Evolutionary conservation across 257 asterid species (phyloP).

Genomic region (Voacanga thouarsii): DNA sequence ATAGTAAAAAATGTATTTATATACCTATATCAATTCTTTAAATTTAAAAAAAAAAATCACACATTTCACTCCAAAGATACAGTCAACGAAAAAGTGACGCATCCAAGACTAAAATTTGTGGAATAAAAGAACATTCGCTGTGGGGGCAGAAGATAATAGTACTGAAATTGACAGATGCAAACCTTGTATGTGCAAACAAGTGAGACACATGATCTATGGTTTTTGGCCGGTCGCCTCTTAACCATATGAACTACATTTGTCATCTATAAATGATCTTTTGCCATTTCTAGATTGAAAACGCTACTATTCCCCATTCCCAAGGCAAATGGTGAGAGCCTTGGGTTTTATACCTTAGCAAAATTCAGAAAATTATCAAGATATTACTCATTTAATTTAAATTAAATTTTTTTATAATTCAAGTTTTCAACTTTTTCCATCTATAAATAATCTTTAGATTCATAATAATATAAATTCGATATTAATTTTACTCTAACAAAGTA

Average conservation of each 20-base stretch:
- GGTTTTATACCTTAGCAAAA: neutral
- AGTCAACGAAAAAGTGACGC: neutral
- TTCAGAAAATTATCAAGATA: neutral
- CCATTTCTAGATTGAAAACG: neutral
- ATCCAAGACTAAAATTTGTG: neutral
- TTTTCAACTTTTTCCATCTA: too few species aligned
- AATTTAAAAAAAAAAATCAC: too few species aligned
- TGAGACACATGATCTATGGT: neutral
- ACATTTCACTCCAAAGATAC: too few species aligned
- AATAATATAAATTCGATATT: too few species aligned
- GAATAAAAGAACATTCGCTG: too few species aligned
- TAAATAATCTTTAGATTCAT: too few species aligned
- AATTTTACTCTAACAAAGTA: too few species aligned
- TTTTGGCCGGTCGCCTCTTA: neutral
- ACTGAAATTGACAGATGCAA: neutral
- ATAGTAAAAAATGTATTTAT: too few species aligned
- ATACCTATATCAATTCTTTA: too few species aligned
- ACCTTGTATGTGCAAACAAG: neutral
- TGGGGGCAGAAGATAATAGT: too few species aligned
- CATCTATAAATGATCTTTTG: neutral
- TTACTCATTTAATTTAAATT: too few species aligned
- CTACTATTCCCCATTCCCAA: constrained; percentile 6
- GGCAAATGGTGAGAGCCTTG: constrained; percentile 12
- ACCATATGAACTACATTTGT: neutral
- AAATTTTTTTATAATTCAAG: too few species aligned